A percentile compares a stretch with the other conserved stretches of the same genome.
phyloP scores from a whole-genome alignment of 1,284 basidiomycete genomes.

The Sporisorium reilianum region DNA sequence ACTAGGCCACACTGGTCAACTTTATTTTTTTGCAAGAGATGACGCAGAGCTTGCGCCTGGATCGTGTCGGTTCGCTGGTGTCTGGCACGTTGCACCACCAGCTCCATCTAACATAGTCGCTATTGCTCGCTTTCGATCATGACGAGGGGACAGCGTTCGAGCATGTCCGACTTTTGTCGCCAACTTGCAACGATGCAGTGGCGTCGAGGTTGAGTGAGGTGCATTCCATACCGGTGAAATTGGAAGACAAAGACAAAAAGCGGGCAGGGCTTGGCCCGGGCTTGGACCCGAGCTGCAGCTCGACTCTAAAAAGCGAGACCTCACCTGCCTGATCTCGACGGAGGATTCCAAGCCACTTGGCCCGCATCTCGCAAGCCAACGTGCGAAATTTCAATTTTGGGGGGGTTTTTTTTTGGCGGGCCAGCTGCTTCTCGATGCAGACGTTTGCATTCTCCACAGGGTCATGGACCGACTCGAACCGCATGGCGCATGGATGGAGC shows the following conservation, averaged over 20 bases:
- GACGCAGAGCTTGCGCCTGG: background rate
- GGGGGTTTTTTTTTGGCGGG: background rate
- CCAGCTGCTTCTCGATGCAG: background rate
- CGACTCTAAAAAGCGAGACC: background rate
- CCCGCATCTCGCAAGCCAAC: background rate
- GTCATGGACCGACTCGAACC: background rate
- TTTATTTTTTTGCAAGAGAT: too few species aligned
- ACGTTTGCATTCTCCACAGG: too few species aligned
- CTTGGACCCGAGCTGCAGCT: slow-evolving; percentile 29
- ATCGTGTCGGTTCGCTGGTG: too few species aligned
- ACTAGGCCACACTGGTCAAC: background rate
- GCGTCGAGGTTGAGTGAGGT: background rate
- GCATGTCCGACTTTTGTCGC: too few species aligned
- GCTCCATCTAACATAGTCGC: too few species aligned
- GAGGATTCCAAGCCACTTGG: slow-evolving; percentile 6
- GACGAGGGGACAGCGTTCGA: too few species aligned
- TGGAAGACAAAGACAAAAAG: background rate
- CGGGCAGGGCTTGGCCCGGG: slow-evolving; percentile 18
- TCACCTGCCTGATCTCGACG: background rate
- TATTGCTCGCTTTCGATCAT: too few species aligned
- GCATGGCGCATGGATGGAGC: too few species aligned
- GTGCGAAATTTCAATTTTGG: background rate
- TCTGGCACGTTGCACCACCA: too few species aligned
- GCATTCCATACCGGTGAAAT: slow-evolving; percentile 19
- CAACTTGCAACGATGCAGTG: too few species aligned